These are phyloP conservation scores for Nicotiana tomentosiformis DNA, from an alignment of 257 asterid species.

Conservation along the genomic window DNA sequence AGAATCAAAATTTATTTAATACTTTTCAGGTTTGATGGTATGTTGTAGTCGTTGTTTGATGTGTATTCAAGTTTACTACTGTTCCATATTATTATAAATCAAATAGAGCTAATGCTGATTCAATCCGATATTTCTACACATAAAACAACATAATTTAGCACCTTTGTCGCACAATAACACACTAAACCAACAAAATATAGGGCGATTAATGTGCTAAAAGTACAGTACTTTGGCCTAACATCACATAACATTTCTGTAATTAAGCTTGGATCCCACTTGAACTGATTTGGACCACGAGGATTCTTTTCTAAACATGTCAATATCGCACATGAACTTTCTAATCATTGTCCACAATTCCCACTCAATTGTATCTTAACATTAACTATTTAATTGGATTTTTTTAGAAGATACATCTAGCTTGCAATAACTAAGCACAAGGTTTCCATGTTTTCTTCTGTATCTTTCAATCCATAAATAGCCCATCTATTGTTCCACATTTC, in stretches of 20 bases:
- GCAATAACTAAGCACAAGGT: slow-evolving; percentile 61
- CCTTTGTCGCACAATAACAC: no score
- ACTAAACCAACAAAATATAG: no score
- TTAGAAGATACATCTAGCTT: slow-evolving; percentile 51
- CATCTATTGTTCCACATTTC: neutral
- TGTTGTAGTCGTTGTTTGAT: no score
- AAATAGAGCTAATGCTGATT: no score
- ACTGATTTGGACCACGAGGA: slow-evolving; percentile 14
- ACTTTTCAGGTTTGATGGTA: no score
- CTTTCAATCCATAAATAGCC: slow-evolving; percentile 23
- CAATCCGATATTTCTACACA: no score
- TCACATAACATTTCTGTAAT: slow-evolving; percentile 3
- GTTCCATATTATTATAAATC: neutral
- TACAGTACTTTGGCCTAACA: no score
- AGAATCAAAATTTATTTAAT: no score
- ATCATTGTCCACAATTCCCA: slow-evolving; percentile 23
- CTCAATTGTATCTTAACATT: neutral
- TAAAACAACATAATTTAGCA: no score
- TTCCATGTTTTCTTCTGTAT: slow-evolving; percentile 8
- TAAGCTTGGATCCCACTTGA: slow-evolving; percentile 21
- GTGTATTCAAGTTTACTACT: no score
- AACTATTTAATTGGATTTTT: slow-evolving; percentile 12
- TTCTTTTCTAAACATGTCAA: slow-evolving; percentile 35
- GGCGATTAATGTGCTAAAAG: no score
- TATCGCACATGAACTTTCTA: slow-evolving; percentile 43